Conservation (phyloP, 2,329 filamentous ascomycete species). For the Periconia sp. region DNA sequence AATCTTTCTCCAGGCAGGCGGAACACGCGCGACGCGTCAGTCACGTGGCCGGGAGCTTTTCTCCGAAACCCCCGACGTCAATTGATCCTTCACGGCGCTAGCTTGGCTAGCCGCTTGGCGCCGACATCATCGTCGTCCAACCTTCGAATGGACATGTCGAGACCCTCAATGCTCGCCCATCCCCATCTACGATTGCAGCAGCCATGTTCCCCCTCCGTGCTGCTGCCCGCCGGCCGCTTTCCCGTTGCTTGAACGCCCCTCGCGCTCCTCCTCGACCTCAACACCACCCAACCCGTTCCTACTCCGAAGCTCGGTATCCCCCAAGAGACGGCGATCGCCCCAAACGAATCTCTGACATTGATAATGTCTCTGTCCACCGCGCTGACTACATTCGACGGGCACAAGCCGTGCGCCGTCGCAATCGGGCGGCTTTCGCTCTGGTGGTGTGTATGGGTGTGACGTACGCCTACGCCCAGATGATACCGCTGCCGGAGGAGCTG, state of each 20-base stretch:
- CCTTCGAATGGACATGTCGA: no score
- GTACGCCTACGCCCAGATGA: constrained; percentile 26
- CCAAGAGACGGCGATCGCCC: neutral
- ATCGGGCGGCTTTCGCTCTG: constrained; percentile 38
- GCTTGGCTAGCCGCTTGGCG: constrained; percentile 10
- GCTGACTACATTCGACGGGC: constrained; percentile 33
- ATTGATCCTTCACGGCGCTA: no score
- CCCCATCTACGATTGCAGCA: neutral
- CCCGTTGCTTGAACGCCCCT: constrained; percentile 30
- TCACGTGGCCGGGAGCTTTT: neutral
- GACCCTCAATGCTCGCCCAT: no score
- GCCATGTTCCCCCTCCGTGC: constrained; percentile 35
- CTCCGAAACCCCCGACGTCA: no score
- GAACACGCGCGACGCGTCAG: constrained; percentile 4
- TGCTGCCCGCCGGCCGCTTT: constrained; percentile 29
- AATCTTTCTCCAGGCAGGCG: neutral
- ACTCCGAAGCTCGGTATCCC: constrained; percentile 8
- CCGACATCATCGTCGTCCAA: constrained; percentile 18
- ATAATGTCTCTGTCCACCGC: constrained; percentile 39
- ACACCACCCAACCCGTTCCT: constrained; percentile 13
- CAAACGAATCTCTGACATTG: constrained; percentile 15
- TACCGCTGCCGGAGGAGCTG: constrained; percentile 35
- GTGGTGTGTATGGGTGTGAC: constrained; percentile 41
- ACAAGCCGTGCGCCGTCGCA: constrained; percentile 26
- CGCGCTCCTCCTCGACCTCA: constrained; percentile 16